Percentiles rank a stretch among this genome's conserved stretches.
Evolutionary conservation across 1,284 basidiomycete genomes (phyloP).

Genomic region (Malassezia cuniculi): DNA sequence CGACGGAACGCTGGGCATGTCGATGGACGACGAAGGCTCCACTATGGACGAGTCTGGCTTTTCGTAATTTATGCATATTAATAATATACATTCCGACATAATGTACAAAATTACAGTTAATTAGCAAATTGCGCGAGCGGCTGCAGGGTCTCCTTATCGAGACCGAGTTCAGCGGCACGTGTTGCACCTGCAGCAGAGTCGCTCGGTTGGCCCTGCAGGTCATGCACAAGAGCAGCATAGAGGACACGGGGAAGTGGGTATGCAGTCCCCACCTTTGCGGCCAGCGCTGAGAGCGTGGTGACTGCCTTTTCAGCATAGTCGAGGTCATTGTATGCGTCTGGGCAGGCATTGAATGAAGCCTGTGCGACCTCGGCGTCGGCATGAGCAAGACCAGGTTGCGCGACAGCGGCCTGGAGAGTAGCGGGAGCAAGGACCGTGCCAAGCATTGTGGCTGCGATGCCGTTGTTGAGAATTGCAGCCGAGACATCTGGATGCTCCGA

Average conservation of each 20-base stretch:
- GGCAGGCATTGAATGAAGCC: conserved; percentile 60
- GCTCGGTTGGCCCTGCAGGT: no score
- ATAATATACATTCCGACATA: no score
- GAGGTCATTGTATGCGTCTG: conserved; percentile 52
- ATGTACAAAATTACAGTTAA: no score
- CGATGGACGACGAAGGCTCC: no score
- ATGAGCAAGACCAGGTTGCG: conserved; percentile 14
- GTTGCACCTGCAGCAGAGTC: not conserved
- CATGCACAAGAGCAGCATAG: conserved; percentile 1
- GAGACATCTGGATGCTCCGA: conserved; percentile 29
- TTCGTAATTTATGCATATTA: no score
- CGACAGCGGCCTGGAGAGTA: conserved; percentile 15
- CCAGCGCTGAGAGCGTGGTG: conserved; percentile 49
- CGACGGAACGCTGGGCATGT: no score
- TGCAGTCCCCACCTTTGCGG: conserved; percentile 9
- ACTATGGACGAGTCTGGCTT: no score
- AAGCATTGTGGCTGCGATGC: conserved; percentile 31
- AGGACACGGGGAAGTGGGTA: conserved; percentile 1
- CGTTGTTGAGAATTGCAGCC: conserved; percentile 32
- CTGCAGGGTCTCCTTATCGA: conserved; percentile 2
- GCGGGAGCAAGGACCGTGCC: conserved; percentile 21
- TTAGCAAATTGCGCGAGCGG: no score
- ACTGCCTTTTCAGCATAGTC: conserved; percentile 72
- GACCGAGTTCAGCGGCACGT: conserved; percentile 2
- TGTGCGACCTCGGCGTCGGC: conserved; percentile 52